Conservation (phyloP, 164 flowering plant species). For the Cinnamomum chago region DNA sequence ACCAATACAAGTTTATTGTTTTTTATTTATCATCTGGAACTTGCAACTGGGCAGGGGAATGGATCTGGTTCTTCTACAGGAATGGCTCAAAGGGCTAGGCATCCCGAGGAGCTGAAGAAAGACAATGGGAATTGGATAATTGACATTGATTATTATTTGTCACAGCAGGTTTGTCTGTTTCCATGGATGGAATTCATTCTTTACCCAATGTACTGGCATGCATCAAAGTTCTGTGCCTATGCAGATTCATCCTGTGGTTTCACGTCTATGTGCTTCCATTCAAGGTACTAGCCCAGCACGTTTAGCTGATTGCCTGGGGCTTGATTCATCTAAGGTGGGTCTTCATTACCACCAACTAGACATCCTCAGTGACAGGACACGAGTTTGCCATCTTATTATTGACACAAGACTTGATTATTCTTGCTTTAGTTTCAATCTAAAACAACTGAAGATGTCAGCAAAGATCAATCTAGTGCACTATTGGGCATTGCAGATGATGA, state of each 20-base stretch:
- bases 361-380: neutral
- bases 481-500: constrained; percentile 54
- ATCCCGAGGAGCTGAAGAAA: constrained; percentile 86
- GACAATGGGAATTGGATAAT: constrained; percentile 78
- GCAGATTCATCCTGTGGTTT: constrained; percentile 98
- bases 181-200: neutral
- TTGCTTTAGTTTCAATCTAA: constrained; percentile 62
- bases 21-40: neutral
- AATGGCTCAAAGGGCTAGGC: constrained; percentile 94
- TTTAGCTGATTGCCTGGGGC: constrained; percentile 94
- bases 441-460: constrained; percentile 41
- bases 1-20: neutral
- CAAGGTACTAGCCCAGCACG: constrained; percentile 95
- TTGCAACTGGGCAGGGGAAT: constrained; percentile 41
- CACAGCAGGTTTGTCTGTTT: constrained; percentile 65
- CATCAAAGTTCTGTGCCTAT: constrained; percentile 9
- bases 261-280: constrained; percentile 93
- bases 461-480: constrained; percentile 51
- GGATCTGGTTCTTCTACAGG: constrained; percentile 58
- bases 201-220: neutral
- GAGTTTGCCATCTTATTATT: neutral
- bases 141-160: constrained; percentile 91
- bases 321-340: constrained; percentile 89
- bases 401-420: neutral
- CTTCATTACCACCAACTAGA: neutral